Evolutionary conservation across 2,329 filamentous ascomycete species (phyloP).

Genomic region (Neonectria ditissima): DNA sequence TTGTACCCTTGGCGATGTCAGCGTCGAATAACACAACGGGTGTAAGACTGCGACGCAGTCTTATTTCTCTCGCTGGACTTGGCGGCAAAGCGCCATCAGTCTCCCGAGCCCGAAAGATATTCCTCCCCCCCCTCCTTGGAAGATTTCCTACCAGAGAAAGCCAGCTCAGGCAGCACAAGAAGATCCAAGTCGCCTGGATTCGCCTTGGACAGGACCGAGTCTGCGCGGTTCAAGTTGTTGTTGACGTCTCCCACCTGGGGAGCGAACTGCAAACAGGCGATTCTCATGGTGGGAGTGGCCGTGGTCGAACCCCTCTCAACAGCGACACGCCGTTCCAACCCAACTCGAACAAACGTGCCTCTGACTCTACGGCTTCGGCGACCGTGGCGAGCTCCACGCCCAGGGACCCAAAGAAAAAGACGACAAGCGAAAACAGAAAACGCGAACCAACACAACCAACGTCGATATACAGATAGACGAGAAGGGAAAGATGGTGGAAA

Average conservation of each 20-base stretch:
- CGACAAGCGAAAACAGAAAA: neutral
- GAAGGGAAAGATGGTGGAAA: neutral
- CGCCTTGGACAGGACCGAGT: slow-evolving; percentile 65
- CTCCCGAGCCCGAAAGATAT: neutral
- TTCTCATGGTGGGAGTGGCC: slow-evolving; percentile 64
- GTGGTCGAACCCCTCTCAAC: slow-evolving; percentile 24
- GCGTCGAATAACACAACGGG: neutral
- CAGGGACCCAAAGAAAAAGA: neutral
- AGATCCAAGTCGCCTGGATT: slow-evolving; percentile 71
- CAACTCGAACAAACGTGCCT: neutral
- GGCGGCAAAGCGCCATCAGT: neutral
- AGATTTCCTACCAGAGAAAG: slow-evolving; percentile 72
- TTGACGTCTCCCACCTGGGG: slow-evolving; percentile 77
- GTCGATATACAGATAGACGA: neutral
- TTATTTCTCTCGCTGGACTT: neutral
- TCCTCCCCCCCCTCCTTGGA: neutral
- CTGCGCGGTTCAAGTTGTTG: slow-evolving; percentile 64
- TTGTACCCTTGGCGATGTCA: slow-evolving; percentile 73
- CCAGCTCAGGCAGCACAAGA: slow-evolving; percentile 80
- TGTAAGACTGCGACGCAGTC: neutral
- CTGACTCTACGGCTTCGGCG: neutral
- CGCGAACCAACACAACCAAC: neutral
- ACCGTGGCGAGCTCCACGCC: neutral
- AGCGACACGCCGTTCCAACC: neutral
- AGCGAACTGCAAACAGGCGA: slow-evolving; percentile 78